phyloP scores from a whole-genome alignment of 2,329 filamentous ascomycete genomes.

The Clonostachys chloroleuca region DNA sequence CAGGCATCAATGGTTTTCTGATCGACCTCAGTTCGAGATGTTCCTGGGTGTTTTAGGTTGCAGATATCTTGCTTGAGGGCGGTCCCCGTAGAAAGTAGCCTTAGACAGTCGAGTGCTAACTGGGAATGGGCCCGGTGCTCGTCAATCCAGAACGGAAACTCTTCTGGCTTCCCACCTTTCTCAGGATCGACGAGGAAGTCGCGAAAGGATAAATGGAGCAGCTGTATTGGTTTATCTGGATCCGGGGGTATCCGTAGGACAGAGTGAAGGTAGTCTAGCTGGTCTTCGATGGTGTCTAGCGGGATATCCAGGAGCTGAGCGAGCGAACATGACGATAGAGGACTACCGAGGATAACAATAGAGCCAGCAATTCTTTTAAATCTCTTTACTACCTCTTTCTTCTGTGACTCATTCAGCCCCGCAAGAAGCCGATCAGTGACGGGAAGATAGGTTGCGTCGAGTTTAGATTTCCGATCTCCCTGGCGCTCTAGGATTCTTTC shows the following conservation, averaged over 20 bases:
- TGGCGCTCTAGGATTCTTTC: neutral
- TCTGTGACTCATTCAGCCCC: neutral
- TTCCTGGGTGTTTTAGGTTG: neutral
- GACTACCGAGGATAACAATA: neutral
- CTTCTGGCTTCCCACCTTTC: neutral
- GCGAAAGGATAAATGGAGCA: conserved; percentile 1
- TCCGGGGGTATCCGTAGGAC: neutral
- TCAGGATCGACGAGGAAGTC: conserved; percentile 1
- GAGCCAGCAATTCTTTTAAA: neutral
- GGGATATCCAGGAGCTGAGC: neutral
- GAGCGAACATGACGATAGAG: neutral
- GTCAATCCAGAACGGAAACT: neutral
- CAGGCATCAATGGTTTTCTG: neutral
- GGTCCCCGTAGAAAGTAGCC: neutral
- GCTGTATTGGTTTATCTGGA: neutral
- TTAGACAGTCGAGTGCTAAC: neutral
- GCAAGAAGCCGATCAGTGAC: conserved; percentile 2
- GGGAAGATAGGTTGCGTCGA: conserved; percentile 4
- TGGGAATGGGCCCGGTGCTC: too few relatives aligned
- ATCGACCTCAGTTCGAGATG: neutral
- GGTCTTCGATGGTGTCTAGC: neutral
- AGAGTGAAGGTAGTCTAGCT: neutral
- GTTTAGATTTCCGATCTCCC: neutral
- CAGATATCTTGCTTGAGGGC: neutral
- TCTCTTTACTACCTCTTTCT: neutral